Percentiles rank a stretch among this genome's conserved stretches.
Conservation (phyloP, 2,329 filamentous ascomycete genomes). For the Fusarium mundagurra region DNA sequence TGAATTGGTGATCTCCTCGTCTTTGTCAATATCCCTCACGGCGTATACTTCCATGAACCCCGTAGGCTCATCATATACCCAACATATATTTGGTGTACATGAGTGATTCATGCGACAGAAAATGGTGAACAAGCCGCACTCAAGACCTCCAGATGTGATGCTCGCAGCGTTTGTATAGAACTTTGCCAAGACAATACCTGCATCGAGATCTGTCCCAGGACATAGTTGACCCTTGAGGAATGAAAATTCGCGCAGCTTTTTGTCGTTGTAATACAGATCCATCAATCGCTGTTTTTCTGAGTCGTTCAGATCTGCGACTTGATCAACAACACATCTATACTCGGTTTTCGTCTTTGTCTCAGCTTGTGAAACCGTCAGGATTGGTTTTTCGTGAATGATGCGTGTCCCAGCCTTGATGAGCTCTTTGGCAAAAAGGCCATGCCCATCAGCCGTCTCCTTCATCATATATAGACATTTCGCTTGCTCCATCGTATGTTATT, state of each 20-base stretch:
- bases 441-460: neutral
- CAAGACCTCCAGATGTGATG: neutral
- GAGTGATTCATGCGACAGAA: constrained; percentile 27
- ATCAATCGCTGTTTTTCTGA: neutral
- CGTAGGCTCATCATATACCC: constrained; percentile 8
- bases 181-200: constrained; percentile 5
- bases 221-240: constrained; percentile 3
- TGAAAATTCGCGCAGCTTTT: constrained; percentile 14
- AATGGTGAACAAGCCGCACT: constrained; percentile 8
- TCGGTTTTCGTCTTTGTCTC: neutral
- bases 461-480: neutral
- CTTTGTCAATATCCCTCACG: neutral
- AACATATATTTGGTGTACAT: constrained; percentile 13
- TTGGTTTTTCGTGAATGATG: constrained; percentile 8
- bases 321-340: constrained; percentile 12
- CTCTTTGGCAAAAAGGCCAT: constrained; percentile 1
- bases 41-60: constrained; percentile 13
- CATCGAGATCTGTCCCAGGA: constrained; percentile 1
- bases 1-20: constrained; percentile 17
- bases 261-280: constrained; percentile 2
- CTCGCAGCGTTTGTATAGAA: constrained; percentile 22
- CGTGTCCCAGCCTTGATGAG: constrained; percentile 2
- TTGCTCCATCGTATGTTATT: neutral
- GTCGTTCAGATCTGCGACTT: neutral
- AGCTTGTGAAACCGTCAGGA: neutral